Evolutionary conservation across 345 rosid genomes (phyloP).

Genomic region (Aquilaria sinensis): DNA sequence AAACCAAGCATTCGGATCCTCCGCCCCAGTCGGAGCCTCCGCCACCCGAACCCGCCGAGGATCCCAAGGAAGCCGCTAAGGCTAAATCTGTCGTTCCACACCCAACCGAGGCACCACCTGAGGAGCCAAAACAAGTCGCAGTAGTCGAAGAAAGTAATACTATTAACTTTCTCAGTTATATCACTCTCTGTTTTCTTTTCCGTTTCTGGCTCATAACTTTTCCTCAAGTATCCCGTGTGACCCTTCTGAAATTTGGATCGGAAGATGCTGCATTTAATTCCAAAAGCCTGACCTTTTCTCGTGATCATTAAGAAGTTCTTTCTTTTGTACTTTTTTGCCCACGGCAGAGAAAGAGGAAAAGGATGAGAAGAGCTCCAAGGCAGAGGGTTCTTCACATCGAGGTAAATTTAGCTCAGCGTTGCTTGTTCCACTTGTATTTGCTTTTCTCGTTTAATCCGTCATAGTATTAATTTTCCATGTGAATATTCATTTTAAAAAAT

Average conservation of each 20-base stretch:
- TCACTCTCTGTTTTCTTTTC: neutral
- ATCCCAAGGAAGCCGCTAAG: slow-evolving; percentile 30
- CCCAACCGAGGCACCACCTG: slow-evolving; percentile 26
- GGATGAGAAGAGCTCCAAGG: slow-evolving; percentile 22
- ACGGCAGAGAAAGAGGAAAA: slow-evolving; percentile 38
- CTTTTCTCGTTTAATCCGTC: no score
- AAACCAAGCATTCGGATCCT: slow-evolving; percentile 36
- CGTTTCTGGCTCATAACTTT: neutral
- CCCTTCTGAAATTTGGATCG: no score
- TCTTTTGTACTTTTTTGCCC: neutral
- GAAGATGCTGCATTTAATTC: no score
- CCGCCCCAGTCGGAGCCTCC: slow-evolving; percentile 24
- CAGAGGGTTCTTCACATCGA: slow-evolving; percentile 44
- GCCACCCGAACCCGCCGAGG: slow-evolving; percentile 17
- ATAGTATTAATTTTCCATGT: no score
- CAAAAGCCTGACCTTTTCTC: no score
- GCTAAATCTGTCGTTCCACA: slow-evolving; percentile 35
- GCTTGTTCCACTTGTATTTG: no score
- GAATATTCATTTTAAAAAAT: no score
- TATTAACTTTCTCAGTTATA: slow-evolving; percentile 16
- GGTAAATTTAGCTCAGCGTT: slow-evolving; percentile 24
- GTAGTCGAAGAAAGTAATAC: slow-evolving; percentile 12
- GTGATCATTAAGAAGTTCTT: no score
- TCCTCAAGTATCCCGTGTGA: no score
- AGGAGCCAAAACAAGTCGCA: slow-evolving; percentile 26